Evolutionary conservation across 116 monocot species (phyloP).

Genomic region (Cymodocea nodosa): DNA sequence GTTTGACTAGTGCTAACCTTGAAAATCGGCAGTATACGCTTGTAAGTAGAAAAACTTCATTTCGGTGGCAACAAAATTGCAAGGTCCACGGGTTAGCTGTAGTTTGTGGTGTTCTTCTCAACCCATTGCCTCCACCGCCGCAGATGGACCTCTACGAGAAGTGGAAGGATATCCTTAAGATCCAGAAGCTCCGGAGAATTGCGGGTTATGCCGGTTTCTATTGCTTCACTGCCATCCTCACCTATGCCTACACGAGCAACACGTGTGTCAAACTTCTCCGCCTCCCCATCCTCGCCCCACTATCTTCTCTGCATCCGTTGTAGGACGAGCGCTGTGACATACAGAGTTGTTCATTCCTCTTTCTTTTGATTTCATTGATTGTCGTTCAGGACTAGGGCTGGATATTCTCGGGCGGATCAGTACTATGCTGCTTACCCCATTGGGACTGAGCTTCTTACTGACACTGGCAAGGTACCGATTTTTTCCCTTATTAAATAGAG

Average conservation of each 20-base stretch:
- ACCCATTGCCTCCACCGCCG: no score
- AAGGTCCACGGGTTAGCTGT: no score
- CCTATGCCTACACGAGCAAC: constrained; percentile 78
- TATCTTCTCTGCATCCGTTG: no score
- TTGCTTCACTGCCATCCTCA: constrained; percentile 49
- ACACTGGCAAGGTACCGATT: constrained; percentile 58
- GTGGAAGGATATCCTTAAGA: constrained; percentile 49
- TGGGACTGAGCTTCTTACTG: constrained; percentile 69
- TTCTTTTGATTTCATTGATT: constrained; percentile 2
- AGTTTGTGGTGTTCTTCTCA: no score
- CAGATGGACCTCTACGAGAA: constrained; percentile 11
- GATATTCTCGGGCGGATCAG: constrained; percentile 78
- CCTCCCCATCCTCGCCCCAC: neutral
- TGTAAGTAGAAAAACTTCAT: no score
- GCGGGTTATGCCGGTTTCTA: constrained; percentile 70
- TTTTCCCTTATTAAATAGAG: neutral
- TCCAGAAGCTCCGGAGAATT: constrained; percentile 71
- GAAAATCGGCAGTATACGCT: no score
- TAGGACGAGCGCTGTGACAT: no score
- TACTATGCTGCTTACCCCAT: constrained; percentile 78
- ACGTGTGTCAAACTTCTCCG: constrained; percentile 28
- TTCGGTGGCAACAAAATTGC: no score
- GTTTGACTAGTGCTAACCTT: no score
- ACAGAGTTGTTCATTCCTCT: neutral
- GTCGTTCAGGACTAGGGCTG: constrained; percentile 61